Conservation (phyloP, 2,329 filamentous ascomycete genomes). For the Hymenoscyphus linearis region DNA sequence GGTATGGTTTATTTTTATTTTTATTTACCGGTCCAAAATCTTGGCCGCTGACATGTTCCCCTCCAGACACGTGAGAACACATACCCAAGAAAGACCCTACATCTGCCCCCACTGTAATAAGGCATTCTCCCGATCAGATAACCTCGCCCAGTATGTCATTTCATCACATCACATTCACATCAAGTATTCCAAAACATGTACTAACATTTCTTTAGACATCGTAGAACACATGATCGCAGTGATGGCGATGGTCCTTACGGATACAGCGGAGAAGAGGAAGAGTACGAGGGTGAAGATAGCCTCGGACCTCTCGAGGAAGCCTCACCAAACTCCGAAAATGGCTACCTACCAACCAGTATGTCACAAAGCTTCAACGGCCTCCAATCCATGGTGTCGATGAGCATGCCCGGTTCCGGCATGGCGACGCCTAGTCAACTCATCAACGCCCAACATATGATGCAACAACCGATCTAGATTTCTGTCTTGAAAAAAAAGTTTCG, state of each 20-base stretch:
- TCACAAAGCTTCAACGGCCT: constrained; percentile 22
- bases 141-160: constrained; percentile 83
- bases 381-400: constrained; percentile 25
- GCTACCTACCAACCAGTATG: constrained; percentile 45
- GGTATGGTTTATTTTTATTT: constrained; percentile 60
- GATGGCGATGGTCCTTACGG: constrained; percentile 60
- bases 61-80: constrained; percentile 91
- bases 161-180: constrained; percentile 20
- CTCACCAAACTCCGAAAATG: constrained; percentile 65
- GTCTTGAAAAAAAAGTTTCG: constrained; percentile 7
- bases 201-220: constrained; percentile 46
- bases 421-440: constrained; percentile 35
- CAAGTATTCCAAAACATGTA: constrained; percentile 15
- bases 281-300: constrained; percentile 76
- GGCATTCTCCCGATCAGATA: constrained; percentile 97
- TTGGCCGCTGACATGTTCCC: constrained; percentile 45
- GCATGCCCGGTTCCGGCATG: constrained; percentile 29
- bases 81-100: constrained; percentile 98
- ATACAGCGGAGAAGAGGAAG: constrained; percentile 69
- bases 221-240: constrained; percentile 76
- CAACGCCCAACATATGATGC: constrained; percentile 32
- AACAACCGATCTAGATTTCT: constrained; percentile 30
- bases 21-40: constrained; percentile 29
- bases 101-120: constrained; percentile 97
- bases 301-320: constrained; percentile 75